Evolutionary conservation across 371 early-diverging fungal genomes (phyloP).

Genomic region (Mortierella sp.): DNA sequence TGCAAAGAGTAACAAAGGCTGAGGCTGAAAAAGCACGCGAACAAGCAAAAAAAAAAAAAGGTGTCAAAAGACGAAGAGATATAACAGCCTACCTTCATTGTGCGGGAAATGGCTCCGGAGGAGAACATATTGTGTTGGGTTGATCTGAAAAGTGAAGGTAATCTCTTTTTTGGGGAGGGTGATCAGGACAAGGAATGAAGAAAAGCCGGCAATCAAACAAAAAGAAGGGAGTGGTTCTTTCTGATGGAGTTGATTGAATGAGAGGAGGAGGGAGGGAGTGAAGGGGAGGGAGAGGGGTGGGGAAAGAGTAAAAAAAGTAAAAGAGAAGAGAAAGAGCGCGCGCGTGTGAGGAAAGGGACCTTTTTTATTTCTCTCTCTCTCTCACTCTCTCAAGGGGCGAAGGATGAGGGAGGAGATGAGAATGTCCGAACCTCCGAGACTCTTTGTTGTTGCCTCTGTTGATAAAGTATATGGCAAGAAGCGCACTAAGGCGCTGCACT

Average conservation of each 20-base stretch:
- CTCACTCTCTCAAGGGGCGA: not conserved
- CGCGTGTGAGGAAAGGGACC: not conserved
- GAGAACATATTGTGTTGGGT: constrained; percentile 31
- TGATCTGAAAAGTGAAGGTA: not conserved
- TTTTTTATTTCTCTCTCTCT: too few relatives aligned
- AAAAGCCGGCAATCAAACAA: not conserved
- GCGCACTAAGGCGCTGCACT: too few relatives aligned
- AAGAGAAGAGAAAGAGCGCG: not conserved
- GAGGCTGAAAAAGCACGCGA: not conserved
- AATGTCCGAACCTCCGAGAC: constrained; percentile 9
- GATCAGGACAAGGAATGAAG: not conserved
- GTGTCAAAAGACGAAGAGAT: too few relatives aligned
- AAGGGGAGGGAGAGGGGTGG: not conserved
- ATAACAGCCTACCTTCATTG: constrained; percentile 53
- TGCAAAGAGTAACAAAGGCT: not conserved
- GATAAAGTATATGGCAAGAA: too few relatives aligned
- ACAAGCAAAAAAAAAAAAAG: too few relatives aligned
- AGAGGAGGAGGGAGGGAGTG: not conserved
- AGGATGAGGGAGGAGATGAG: not conserved
- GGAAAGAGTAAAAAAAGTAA: not conserved
- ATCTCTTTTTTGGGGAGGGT: not conserved
- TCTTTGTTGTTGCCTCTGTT: not conserved
- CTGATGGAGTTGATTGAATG: constrained; percentile 10
- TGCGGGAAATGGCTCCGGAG: constrained; percentile 56
- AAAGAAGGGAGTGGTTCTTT: not conserved